Evolutionary conservation across 805 yeast genomes (phyloP), one percentile per base, ranked within the genome.

Genomic region (Phaffomyces antillensis): DNA sequence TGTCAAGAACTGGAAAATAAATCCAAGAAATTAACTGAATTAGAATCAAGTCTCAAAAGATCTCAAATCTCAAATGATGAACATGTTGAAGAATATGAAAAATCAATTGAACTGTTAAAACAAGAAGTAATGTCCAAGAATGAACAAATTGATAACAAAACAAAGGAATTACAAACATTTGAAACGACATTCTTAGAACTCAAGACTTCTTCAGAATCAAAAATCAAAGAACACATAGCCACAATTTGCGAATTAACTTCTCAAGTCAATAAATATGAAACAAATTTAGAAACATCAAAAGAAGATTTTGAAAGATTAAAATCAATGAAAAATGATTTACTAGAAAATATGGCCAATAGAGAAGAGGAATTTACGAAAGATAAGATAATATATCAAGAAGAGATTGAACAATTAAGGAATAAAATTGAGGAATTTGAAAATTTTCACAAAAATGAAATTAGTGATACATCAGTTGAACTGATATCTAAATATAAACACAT

Each of bases 331-430:
- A 68, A 72, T 28, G 89, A 84, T 52, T 62, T 86, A 20, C 60
- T 82, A 13, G 85, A 81, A 17, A 84, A 83, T 54, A 72, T 86
- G 79, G 66, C 83, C 0, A 73, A 80, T 30, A 75, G 83, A 50
- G 89, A 84, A 52, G 58, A 58, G 11, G 89, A 82, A 40, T 74
- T 75, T 50, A 63, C 69, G 3, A 68, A 67, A 33, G 90, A 84
- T 52, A 64, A 83, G 1, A 69, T 71, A 38, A 46, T 58, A 4
- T 66, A 75, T 17, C 75, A 73, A 45, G 66, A 68, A 10, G 82
- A 83, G 47, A 68, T 79, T 41, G 75, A 72, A 36, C 61, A 62
- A 16, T 58, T 79, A 43, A 72, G 68, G 39, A 46, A 61, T 25
- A 65, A 66, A 38, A 41, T 73, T 35, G 80, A 76, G 36, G 76